phyloP scores from a whole-genome alignment of 2,329 filamentous ascomycete species.

The Aureobasidium sp. region DNA sequence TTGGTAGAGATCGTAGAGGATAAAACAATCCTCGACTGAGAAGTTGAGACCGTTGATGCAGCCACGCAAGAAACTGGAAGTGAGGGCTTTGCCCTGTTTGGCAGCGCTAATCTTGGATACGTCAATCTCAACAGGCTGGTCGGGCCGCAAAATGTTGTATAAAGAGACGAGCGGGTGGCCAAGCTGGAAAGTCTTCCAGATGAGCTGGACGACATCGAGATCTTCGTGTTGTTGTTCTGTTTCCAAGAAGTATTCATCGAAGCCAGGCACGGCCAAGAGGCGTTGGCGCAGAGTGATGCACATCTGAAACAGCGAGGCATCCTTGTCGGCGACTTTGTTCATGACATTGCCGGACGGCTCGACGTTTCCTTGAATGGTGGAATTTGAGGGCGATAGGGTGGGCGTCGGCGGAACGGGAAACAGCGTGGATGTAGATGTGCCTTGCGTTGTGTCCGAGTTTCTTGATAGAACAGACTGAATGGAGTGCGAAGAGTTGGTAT shows the following conservation, averaged over 20 bases:
- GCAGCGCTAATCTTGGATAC: constrained; percentile 50
- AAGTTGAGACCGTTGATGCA: constrained; percentile 78
- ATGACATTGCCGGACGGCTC: constrained; percentile 87
- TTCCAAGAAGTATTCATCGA: constrained; percentile 42
- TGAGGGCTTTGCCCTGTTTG: constrained; percentile 76
- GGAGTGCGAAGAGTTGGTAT: constrained; percentile 39
- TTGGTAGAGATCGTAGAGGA: constrained; percentile 83
- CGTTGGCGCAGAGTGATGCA: constrained; percentile 78
- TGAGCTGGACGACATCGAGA: constrained; percentile 74
- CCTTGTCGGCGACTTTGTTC: constrained; percentile 90
- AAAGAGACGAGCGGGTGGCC: constrained; percentile 80
- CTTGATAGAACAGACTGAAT: constrained; percentile 40
- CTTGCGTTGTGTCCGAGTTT: constrained; percentile 41
- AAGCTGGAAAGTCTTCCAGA: constrained; percentile 80
- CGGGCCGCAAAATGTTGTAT: constrained; percentile 76
- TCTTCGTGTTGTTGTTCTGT: constrained; percentile 53
- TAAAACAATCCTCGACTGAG: constrained; percentile 74
- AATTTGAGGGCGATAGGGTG: constrained; percentile 20
- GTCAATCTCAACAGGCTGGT: constrained; percentile 59
- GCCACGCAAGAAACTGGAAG: constrained; percentile 87
- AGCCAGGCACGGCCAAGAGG: constrained; percentile 73
- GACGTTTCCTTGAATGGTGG: constrained; percentile 50
- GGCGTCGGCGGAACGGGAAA: constrained; percentile 29
- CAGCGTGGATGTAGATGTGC: constrained; percentile 37
- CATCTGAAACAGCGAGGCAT: constrained; percentile 88